Percentiles rank a stretch among this genome's conserved stretches.
phyloP scores from a whole-genome alignment of 139 green algal genomes.

The Coelastrella sp. region DNA sequence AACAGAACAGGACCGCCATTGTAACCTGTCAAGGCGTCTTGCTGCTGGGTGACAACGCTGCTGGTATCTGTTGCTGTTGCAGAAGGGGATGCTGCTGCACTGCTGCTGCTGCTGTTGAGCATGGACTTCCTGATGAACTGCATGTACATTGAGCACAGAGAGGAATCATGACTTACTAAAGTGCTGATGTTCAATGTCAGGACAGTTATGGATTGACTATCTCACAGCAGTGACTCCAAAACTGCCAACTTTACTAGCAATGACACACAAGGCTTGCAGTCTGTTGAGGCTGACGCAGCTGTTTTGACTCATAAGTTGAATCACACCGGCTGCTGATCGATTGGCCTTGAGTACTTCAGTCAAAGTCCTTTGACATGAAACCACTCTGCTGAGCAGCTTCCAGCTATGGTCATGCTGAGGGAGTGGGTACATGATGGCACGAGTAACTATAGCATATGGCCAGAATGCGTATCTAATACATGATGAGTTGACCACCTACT shows the following conservation, averaged over 20 bases:
- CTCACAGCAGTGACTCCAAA: too few relatives aligned
- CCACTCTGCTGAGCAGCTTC: too few relatives aligned
- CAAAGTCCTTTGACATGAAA: too few relatives aligned
- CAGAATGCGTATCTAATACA: not conserved
- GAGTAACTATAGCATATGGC: not conserved
- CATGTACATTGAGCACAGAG: not conserved
- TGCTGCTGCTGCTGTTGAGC: not conserved
- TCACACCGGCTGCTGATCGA: too few relatives aligned
- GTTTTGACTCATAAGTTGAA: too few relatives aligned
- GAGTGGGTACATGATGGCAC: too few relatives aligned
- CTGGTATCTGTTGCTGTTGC: not conserved
- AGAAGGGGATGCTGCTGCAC: not conserved
- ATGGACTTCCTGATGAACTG: conserved; percentile 9
- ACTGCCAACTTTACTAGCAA: too few relatives aligned
- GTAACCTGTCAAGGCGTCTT: not conserved
- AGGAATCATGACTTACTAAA: not conserved
- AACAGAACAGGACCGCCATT: conserved; percentile 7
- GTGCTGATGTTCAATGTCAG: not conserved
- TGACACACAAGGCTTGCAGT: too few relatives aligned
- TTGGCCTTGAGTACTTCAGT: too few relatives aligned
- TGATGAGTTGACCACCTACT: not conserved
- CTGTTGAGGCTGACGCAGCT: too few relatives aligned
- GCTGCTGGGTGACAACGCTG: not conserved
- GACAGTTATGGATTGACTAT: too few relatives aligned
- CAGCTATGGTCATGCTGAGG: too few relatives aligned